Percentiles rank a stretch among this genome's conserved stretches.
These are phyloP conservation scores for Monilinia polystroma DNA, from an alignment of 2,329 filamentous ascomycete genomes.

Conservation along the genomic window DNA sequence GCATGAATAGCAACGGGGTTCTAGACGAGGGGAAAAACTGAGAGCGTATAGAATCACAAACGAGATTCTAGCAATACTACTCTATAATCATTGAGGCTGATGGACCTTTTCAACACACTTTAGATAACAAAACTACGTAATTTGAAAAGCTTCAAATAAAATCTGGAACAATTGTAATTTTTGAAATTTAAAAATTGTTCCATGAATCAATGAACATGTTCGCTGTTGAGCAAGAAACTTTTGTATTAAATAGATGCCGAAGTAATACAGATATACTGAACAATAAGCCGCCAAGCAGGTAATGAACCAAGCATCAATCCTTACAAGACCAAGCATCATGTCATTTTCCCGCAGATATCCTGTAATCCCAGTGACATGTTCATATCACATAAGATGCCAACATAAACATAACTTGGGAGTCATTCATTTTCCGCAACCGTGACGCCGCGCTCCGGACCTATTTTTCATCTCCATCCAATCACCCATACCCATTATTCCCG, in stretches of 20 bases:
- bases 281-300: background rate
- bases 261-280: background rate
- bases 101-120: too few relatives aligned
- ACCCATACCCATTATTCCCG: conserved; percentile 2
- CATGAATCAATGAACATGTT: background rate
- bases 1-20: background rate
- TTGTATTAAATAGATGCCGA: background rate
- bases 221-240: background rate
- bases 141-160: background rate
- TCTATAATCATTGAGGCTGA: too few relatives aligned
- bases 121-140: background rate
- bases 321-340: background rate
- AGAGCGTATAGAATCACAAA: too few relatives aligned
- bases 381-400: conserved; percentile 2
- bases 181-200: background rate
- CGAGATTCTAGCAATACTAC: too few relatives aligned
- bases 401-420: background rate
- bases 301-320: background rate
- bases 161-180: background rate
- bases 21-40: background rate
- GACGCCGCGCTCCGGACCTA: background rate
- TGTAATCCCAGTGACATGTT: conserved; percentile 2
- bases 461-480: conserved; percentile 2
- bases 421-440: conserved; percentile 1
- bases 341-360: background rate